These are phyloP conservation scores for Rhodotorula glutinis DNA, from an alignment of 1,284 basidiomycete genomes.

Conservation along the genomic window DNA sequence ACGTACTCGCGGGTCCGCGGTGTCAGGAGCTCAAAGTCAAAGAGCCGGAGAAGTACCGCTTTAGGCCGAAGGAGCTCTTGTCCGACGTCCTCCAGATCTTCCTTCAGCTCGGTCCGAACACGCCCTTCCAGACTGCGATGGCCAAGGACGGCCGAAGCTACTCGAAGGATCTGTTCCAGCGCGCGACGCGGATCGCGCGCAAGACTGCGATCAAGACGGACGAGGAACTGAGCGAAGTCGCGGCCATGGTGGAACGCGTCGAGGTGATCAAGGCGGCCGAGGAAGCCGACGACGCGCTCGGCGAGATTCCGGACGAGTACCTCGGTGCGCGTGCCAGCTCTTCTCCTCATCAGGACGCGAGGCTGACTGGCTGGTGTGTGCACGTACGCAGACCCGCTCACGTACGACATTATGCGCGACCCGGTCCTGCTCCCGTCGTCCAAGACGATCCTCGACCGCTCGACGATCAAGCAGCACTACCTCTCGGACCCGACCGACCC, in stretches of 20 bases:
- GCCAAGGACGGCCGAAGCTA: conserved; percentile 93
- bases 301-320: conserved; percentile 94
- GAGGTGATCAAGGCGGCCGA: conserved; percentile 78
- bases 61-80: conserved; percentile 78
- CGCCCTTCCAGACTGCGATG: conserved; percentile 80
- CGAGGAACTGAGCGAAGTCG: conserved; percentile 71
- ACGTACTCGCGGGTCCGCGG: conserved; percentile 80
- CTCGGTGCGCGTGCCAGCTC: conserved; percentile 59
- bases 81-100: conserved; percentile 88
- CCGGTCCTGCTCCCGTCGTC: conserved; percentile 90
- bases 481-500: conserved; percentile 74
- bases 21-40: conserved; percentile 76
- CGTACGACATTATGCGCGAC: conserved; percentile 93
- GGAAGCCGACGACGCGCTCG: conserved; percentile 78
- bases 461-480: conserved; percentile 85
- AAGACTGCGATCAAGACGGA: conserved; percentile 71
- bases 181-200: conserved; percentile 68
- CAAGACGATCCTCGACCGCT: conserved; percentile 72
- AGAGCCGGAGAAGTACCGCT: conserved; percentile 83
- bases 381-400: conserved; percentile 68
- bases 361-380: background rate
- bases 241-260: conserved; percentile 72
- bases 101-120: conserved; percentile 77
- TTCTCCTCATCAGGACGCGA: background rate
- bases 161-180: conserved; percentile 75